Percentiles rank a stretch among this genome's conserved stretches.
phyloP scores from a whole-genome alignment of 2,329 filamentous ascomycete species.

The Didymella keratinophila region DNA sequence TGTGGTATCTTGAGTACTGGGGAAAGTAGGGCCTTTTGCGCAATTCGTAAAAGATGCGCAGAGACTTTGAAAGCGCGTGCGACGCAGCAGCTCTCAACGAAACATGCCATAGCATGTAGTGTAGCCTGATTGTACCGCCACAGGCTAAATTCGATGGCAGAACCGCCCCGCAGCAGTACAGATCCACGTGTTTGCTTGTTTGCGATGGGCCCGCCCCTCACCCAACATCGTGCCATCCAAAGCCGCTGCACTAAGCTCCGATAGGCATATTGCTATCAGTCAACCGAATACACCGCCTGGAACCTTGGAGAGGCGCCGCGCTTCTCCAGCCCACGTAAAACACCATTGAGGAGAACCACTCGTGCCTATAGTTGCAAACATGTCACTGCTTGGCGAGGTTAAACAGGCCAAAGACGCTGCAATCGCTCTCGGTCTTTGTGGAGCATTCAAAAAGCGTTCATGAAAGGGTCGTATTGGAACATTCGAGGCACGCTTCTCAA shows the following conservation, averaged over 20 bases:
- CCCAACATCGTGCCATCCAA: background rate
- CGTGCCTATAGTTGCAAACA: background rate
- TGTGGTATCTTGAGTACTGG: background rate
- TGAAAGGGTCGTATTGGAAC: background rate
- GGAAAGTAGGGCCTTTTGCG: background rate
- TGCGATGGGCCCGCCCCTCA: background rate
- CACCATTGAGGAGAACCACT: background rate
- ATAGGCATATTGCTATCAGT: background rate
- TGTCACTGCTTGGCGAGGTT: background rate
- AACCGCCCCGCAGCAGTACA: background rate
- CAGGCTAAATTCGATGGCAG: background rate
- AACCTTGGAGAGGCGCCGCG: too few relatives aligned
- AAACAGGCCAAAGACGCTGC: background rate
- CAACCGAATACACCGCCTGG: background rate
- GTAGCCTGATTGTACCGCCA: background rate
- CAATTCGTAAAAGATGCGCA: background rate
- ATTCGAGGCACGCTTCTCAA: too few relatives aligned
- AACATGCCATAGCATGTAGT: background rate
- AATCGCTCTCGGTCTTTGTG: background rate
- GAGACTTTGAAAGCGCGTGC: background rate
- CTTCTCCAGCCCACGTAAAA: too few relatives aligned
- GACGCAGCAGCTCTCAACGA: background rate
- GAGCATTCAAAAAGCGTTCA: background rate
- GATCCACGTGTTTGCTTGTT: background rate
- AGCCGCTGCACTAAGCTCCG: background rate